A percentile compares a stretch with the other conserved stretches of the same genome.
Conservation (phyloP, 2,329 filamentous ascomycete species). For the Aspergillus fijiensis region DNA sequence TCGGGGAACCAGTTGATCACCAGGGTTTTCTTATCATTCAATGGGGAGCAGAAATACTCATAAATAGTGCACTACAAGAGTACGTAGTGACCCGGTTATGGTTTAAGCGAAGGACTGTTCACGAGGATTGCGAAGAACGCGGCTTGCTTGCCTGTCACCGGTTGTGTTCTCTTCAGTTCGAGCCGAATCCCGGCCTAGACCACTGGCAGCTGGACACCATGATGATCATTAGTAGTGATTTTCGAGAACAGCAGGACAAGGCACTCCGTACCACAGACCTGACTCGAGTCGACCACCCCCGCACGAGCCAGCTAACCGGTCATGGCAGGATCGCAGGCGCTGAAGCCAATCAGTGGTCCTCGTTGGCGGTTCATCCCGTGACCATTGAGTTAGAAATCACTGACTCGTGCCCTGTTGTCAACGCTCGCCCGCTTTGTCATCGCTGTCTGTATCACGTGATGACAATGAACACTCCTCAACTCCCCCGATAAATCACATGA, state of each 20-base stretch:
- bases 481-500: constrained; percentile 13
- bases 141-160: too few relatives aligned
- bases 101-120: background rate
- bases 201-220: background rate
- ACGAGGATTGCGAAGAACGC: background rate
- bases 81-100: background rate
- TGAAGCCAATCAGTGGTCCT: constrained; percentile 13
- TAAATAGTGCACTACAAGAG: too few relatives aligned
- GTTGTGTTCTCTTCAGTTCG: too few relatives aligned
- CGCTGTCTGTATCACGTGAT: background rate
- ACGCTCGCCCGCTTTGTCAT: constrained; percentile 9
- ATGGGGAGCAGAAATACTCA: background rate
- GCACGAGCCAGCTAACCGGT: constrained; percentile 15
- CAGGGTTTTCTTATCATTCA: background rate
- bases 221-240: background rate
- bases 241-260: background rate
- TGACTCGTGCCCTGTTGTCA: constrained; percentile 18
- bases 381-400: background rate
- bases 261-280: too few relatives aligned
- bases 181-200: background rate
- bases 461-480: background rate
- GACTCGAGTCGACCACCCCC: constrained; percentile 9
- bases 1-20: background rate
- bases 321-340: constrained; percentile 7
- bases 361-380: constrained; percentile 14